A percentile compares a stretch with the other conserved stretches of the same genome.
phyloP scores from a whole-genome alignment of 192 early-diverging fungal genomes.

The Pilobolus umbonatus region DNA sequence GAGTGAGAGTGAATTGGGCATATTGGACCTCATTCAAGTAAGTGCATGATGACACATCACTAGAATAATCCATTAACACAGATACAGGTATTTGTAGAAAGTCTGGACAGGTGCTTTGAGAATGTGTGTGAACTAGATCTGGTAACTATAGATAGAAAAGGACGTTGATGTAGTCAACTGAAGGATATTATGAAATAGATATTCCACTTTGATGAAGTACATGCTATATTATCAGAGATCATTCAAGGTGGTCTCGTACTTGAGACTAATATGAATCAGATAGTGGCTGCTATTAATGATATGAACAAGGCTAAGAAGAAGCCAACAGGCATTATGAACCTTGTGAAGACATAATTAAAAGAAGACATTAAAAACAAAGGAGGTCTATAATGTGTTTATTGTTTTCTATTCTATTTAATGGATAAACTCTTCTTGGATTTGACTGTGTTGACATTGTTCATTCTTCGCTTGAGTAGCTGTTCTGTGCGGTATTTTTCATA shows the following conservation, averaged over 20 bases:
- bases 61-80: neutral
- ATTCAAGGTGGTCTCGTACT: slow-evolving; percentile 88
- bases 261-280: slow-evolving; percentile 74
- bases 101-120: slow-evolving; percentile 85
- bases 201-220: slow-evolving; percentile 87
- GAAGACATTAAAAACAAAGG: too few species aligned
- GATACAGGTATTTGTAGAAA: slow-evolving; percentile 88
- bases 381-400: too few species aligned
- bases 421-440: slow-evolving; percentile 1
- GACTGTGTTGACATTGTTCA: slow-evolving; percentile 31
- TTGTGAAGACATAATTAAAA: too few species aligned
- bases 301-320: slow-evolving; percentile 55
- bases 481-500: slow-evolving; percentile 59
- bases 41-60: neutral
- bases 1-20: slow-evolving; percentile 94
- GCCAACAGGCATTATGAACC: too few species aligned
- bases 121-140: slow-evolving; percentile 98
- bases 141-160: slow-evolving; percentile 34
- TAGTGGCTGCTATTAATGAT: slow-evolving; percentile 66
- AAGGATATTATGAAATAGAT: slow-evolving; percentile 45
- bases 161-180: too few species aligned
- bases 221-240: slow-evolving; percentile 82
- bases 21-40: slow-evolving; percentile 93
- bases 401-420: too few species aligned
- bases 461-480: slow-evolving; percentile 44